Base-by-base conservation (phyloP, 2,329 filamentous ascomycete genomes). In the Fusarium secorum region DNA sequence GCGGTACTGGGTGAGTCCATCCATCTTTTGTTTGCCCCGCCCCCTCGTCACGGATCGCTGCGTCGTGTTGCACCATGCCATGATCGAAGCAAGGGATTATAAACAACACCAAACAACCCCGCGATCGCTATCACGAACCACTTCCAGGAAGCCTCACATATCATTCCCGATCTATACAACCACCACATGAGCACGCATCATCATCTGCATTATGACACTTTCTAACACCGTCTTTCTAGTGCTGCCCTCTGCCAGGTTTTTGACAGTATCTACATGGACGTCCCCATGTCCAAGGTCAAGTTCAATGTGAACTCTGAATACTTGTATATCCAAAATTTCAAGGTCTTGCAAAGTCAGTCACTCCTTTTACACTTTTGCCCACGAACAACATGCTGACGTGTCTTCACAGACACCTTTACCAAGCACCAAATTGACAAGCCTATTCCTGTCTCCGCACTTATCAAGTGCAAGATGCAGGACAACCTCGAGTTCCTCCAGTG, bases 391-490 rank as follows among this genome's bases (percentile, higher is more conserved):
- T 39, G 45, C 44, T 61, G 13, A 67, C 56, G 26, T 53, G 18
- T 38, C 60, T 15, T 46, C 8, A 94, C 8, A 94, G 95, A 94
- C 81, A 87, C 88, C 72, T 98, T 98, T 79, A 87, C 90, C 69
- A 93, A 92, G 82, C 95, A 98, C 83, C 86, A 90, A 72, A 88
- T 99, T 84, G 95, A 98, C 77, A 94, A 94, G 80, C 91, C 92
- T 32, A 91, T 99, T 76, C 94, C 94, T 65, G 94, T 98, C 80
- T 90, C 97, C 81, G 86, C 88, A 64, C 90, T 99, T 66, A 89
- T 96, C 77, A 99, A 98, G 83, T 99, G 96, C 87, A 98, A 97
- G 87, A 99, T 99, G 95, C 96, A 99, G 87, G 96, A 99, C 83
- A 99, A 99, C 85, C 92, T 99, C 76, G 96, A 98, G 80, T 99